Conservation (phyloP, 306 rosid species). For the Echinosophora koreensis region DNA sequence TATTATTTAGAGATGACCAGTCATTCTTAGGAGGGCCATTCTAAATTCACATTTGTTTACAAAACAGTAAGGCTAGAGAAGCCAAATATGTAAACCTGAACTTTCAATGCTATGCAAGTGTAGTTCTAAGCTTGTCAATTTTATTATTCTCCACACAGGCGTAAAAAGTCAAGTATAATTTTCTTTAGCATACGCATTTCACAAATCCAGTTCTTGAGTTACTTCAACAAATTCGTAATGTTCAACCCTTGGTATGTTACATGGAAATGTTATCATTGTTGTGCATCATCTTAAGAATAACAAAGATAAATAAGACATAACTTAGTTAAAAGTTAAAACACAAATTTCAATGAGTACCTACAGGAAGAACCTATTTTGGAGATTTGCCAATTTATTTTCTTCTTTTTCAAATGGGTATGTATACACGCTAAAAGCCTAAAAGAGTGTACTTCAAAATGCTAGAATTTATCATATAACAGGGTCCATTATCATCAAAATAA, state of each 20-base stretch:
- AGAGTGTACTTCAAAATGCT: too few species aligned
- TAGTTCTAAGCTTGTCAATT: not conserved
- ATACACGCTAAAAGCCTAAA: too few species aligned
- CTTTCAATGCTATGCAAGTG: not conserved
- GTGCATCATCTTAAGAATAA: too few species aligned
- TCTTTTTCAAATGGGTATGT: not conserved
- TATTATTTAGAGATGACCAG: too few species aligned
- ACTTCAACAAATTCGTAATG: too few species aligned
- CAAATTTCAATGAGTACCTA: not conserved
- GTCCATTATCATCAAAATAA: constrained; percentile 34
- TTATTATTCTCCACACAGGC: not conserved
- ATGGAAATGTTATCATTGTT: too few species aligned
- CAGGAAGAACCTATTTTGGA: not conserved
- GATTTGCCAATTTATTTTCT: not conserved
- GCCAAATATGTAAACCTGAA: not conserved
- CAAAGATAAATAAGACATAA: too few species aligned
- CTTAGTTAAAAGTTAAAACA: not conserved
- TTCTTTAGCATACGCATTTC: too few species aligned
- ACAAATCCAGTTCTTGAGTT: too few species aligned
- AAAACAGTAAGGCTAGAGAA: not conserved
- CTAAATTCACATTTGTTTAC: not conserved
- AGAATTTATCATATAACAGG: not conserved
- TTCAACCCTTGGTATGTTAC: too few species aligned
- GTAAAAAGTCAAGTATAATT: not conserved
- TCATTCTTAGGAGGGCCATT: too few species aligned